Evolutionary conservation across 2,329 filamentous ascomycete genomes (phyloP).

Genomic region (Aspergillus hiratsukae): DNA sequence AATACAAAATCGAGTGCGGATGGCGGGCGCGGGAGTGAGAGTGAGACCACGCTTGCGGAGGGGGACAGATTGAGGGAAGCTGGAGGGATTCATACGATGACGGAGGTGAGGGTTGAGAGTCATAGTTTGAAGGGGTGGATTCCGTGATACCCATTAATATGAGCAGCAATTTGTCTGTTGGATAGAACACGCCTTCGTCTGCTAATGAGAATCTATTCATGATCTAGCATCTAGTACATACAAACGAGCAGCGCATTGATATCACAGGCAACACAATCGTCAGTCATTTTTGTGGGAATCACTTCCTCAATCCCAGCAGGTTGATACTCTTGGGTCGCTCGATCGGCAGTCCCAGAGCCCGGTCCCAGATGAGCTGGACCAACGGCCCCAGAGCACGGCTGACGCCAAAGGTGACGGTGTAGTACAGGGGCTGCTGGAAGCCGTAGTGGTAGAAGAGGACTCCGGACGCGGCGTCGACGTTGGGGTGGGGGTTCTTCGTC

Average conservation of each 20-base stretch:
- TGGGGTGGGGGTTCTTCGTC: constrained; percentile 97
- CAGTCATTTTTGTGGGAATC: too few species aligned
- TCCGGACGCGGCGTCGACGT: constrained; percentile 89
- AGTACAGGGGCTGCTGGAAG: constrained; percentile 95
- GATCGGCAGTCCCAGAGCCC: constrained; percentile 87
- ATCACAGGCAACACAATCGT: too few species aligned
- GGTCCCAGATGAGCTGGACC: constrained; percentile 93
- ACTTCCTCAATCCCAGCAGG: constrained; percentile 70
- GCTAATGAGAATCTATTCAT: too few species aligned
- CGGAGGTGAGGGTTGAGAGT: constrained; percentile 14
- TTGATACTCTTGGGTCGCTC: constrained; percentile 98
- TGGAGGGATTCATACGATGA: constrained; percentile 10
- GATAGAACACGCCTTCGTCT: too few species aligned
- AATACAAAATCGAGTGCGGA: too few species aligned
- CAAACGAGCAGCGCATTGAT: too few species aligned
- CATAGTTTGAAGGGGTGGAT: neutral
- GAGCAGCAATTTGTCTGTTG: too few species aligned
- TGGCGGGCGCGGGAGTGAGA: neutral
- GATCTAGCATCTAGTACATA: too few species aligned
- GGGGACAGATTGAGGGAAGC: neutral
- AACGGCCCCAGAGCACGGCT: constrained; percentile 75
- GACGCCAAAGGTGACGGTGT: constrained; percentile 67
- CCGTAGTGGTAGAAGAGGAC: constrained; percentile 98
- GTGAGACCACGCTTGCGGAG: neutral
- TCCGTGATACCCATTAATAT: neutral